phyloP scores from a whole-genome alignment of 2,329 filamentous ascomycete genomes.

The Aspergillus phoenicis region DNA sequence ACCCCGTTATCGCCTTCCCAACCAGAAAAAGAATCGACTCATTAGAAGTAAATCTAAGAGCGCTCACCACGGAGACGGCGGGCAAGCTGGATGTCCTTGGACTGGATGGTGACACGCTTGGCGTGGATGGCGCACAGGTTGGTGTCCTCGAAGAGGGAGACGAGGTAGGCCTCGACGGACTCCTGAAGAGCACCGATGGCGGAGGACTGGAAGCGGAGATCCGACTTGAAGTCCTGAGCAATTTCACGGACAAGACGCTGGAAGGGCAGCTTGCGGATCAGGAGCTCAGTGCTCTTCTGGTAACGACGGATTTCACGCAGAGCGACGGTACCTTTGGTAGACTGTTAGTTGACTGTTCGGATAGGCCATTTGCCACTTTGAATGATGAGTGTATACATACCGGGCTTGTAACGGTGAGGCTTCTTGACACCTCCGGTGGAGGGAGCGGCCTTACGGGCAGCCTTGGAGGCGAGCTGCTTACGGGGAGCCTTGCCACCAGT shows the following conservation, averaged over 20 bases:
- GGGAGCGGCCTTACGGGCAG: constrained; percentile 95
- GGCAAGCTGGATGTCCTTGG: constrained; percentile 95
- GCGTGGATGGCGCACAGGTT: constrained; percentile 98
- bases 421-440: constrained; percentile 98
- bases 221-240: constrained; percentile 91
- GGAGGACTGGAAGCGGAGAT: constrained; percentile 96
- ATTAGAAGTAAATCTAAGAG: constrained; percentile 60
- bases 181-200: constrained; percentile 97
- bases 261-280: constrained; percentile 97
- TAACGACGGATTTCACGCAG: constrained; percentile 98
- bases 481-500: constrained; percentile 72
- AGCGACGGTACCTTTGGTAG: constrained; percentile 73
- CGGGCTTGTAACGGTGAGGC: constrained; percentile 87
- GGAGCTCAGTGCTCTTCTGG: constrained; percentile 94
- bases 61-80: constrained; percentile 93
- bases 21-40: constrained; percentile 34
- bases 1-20: constrained; percentile 46
- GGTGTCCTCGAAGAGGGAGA: constrained; percentile 97
- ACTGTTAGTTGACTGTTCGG: constrained; percentile 28
- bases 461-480: constrained; percentile 99
- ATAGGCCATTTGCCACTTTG: constrained; percentile 1
- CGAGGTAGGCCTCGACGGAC: constrained; percentile 97
- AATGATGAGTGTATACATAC: constrained; percentile 44
- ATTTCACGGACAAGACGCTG: constrained; percentile 97
- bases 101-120: constrained; percentile 96